These are phyloP conservation scores for Agaricales sp. DNA, from an alignment of 1,284 basidiomycete species.

Conservation along the genomic window DNA sequence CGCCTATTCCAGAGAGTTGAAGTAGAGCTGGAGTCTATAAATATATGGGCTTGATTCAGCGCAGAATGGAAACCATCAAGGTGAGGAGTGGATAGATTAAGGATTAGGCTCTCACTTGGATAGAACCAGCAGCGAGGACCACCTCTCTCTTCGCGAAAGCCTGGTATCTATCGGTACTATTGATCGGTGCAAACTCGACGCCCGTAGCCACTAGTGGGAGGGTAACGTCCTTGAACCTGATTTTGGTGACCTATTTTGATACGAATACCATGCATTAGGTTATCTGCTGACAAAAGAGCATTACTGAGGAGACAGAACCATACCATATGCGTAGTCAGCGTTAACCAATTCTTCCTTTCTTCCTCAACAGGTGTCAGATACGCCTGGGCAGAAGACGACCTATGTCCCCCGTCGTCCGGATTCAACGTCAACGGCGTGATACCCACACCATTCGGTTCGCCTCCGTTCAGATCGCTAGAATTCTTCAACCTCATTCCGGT, in stretches of 20 bases:
- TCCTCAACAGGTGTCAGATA: constrained; percentile 25
- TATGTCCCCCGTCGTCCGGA: constrained; percentile 15
- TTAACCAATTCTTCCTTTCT: constrained; percentile 17
- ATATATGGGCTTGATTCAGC: too few species aligned
- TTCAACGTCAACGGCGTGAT: constrained; percentile 28
- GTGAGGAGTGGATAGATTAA: too few species aligned
- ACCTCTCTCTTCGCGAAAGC: not conserved
- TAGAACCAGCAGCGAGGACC: not conserved
- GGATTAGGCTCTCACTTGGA: constrained; percentile 8
- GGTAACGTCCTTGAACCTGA: not conserved
- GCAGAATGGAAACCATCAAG: too few species aligned
- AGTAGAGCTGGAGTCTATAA: constrained; percentile 27
- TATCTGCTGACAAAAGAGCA: not conserved
- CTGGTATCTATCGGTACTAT: constrained; percentile 2
- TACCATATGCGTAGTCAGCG: not conserved
- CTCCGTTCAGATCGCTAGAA: constrained; percentile 45
- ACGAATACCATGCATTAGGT: not conserved
- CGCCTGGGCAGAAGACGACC: constrained; percentile 25
- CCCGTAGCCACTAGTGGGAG: not conserved
- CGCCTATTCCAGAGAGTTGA: constrained; percentile 35
- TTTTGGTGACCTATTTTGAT: not conserved
- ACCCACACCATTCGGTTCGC: constrained; percentile 43
- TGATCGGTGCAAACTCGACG: not conserved
- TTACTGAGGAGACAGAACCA: not conserved
- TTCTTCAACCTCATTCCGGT: constrained; percentile 34